Evolutionary conservation across 2,329 filamentous ascomycete species (phyloP), one percentile per base, ranked within the genome.

Genomic region (Penicillium brasilianum): DNA sequence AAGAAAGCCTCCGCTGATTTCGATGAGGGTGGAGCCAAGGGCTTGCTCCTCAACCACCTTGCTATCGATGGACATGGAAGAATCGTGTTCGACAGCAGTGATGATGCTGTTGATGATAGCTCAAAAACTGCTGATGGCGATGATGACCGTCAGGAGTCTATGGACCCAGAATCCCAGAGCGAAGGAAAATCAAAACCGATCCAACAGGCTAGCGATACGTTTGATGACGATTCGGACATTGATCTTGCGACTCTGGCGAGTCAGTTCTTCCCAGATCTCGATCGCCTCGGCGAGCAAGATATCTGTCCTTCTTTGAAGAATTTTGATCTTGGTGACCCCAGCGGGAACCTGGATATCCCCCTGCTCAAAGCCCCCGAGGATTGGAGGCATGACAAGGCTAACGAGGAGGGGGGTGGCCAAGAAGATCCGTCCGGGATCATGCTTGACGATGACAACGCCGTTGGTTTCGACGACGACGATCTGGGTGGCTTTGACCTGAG

Each of bases 1-100:
- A 99, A 99, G 74, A 99, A 99, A 74, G 94, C 94, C 0, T 96
- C 94, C 6, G 95, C 95, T 46, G 95, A 99, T 80, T 99, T 99
- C 67, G 95, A 99, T 74, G 95, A 99, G 80, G 95, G 95, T 20
- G 95, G 95, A 59, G 95, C 95, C 59, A 99, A 98, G 78, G 95
- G 95, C 20, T 83, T 99, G 44, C 83, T 99, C 20, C 84, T 99
- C 34, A 99, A 99, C 73, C 94, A 99, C 77, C 83, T 99, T n/a
- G 92, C 94, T 73, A 97, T 99, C 66, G 95, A 99, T 76, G 87
- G 87, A 1, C 88, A 92, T 66, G 95, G 95, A 44, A 87, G 94
- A 37, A 99, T 99, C 64, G 93, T 99, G 5, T 99, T 99, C 73
- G 95, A 99, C 79, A 98, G 94, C 80, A 98, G 93, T 72, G 94